Base-by-base conservation (phyloP, 352 stramenopile species). In the Pythium scleroteichum region DNA sequence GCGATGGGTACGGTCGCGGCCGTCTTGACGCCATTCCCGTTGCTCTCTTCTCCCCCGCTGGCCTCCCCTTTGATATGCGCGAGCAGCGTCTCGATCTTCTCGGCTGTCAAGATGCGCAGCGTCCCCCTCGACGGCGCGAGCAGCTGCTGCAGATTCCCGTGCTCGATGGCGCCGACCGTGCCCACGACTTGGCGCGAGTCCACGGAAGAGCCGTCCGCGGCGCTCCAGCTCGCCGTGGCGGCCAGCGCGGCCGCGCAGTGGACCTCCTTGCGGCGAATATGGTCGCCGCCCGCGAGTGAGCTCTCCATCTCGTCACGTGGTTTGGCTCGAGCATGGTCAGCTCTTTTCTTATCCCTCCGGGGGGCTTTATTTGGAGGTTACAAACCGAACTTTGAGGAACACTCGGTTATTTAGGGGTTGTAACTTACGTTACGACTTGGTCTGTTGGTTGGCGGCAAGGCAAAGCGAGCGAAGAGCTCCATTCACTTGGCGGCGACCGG, bases 111-210 rank as follows among this genome's bases (percentile, higher is more conserved):
- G 26, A 68, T 65, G 42, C 78, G 77, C 17, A 93, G 92, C 59
- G 87, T 93, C 23, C 97, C 97, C 9, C 88, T 90, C 38, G 98
- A 98, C 63, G 87, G 92, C n/a, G 95, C 62, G 39, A 74, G 47
- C 14, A 94, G 59, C 13, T 65, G 72, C 64, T 75, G 68, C 38
- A 84, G 72, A 27, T 71, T 91, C 22, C 82, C 84, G 22, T 66
- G 68, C 66, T 90, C 81, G 48, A 92, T 73, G 27, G 70, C 67
- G 26, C 82, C 81, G 13, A 72, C 67, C 4, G 73, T 79, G 26
- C 73, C 79, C 38, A 92, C 55, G 29, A 75, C 62, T 62, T 92
- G 78, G 9, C 82, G 80, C 9, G 71, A 63, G 32, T 90, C 76
- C 52, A 92, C 82, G 12, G 74, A 50, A 1, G 70, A 60, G n/a